Evolutionary conservation across 2,329 filamentous ascomycete species (phyloP).

Genomic region (Fusarium sp.): DNA sequence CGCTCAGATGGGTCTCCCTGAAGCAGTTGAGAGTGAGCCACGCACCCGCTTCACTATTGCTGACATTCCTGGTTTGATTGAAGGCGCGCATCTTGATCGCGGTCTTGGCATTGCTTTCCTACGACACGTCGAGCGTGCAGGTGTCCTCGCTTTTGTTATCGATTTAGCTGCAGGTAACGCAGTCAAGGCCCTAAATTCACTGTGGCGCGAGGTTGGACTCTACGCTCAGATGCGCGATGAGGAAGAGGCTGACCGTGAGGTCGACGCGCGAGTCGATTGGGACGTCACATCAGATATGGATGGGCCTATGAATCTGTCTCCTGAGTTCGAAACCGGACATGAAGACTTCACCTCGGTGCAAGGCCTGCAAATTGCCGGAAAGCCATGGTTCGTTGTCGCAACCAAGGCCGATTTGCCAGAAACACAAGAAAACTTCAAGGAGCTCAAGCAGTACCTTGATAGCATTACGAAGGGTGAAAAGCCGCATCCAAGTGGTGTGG

Average conservation of each 20-base stretch:
- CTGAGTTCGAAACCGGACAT: constrained; percentile 34
- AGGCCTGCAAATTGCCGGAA: constrained; percentile 84
- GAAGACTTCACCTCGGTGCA: constrained; percentile 39
- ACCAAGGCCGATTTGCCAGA: constrained; percentile 90
- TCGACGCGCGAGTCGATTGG: constrained; percentile 70
- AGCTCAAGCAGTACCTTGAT: constrained; percentile 79
- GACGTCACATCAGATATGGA: constrained; percentile 65
- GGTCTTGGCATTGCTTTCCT: constrained; percentile 93
- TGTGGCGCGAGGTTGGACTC: constrained; percentile 92
- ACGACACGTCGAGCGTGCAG: constrained; percentile 93
- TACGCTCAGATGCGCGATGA: constrained; percentile 87
- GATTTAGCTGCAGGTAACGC: constrained; percentile 87
- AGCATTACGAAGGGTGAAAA: constrained; percentile 73
- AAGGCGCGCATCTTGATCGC: constrained; percentile 91
- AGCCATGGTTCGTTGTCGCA: constrained; percentile 96
- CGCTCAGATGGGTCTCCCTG: constrained; percentile 57
- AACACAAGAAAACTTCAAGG: constrained; percentile 83
- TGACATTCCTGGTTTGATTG: constrained; percentile 94
- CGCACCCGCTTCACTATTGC: constrained; percentile 92
- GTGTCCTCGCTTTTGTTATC: constrained; percentile 93
- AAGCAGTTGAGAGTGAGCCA: constrained; percentile 64
- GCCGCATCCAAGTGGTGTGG: constrained; percentile 80
- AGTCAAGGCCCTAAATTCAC: constrained; percentile 80
- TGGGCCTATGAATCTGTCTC: constrained; percentile 47
- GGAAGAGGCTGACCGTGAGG: constrained; percentile 76